phyloP scores from a whole-genome alignment of 164 flowering plant species.

The Aristolochia contorta region DNA sequence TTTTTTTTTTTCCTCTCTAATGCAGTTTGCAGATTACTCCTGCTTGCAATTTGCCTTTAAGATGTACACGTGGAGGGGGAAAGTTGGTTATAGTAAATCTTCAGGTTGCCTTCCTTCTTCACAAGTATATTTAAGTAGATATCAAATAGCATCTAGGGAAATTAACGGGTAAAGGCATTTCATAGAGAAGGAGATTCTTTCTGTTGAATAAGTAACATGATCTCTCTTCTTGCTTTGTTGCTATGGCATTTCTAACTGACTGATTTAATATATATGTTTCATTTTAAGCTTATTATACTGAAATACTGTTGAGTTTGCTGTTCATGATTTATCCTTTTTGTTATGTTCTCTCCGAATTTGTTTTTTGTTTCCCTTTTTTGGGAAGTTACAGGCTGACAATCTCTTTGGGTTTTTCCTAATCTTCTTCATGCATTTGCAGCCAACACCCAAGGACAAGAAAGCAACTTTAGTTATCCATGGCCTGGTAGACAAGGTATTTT shows the following conservation, averaged over 20 bases:
- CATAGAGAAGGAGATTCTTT: not conserved
- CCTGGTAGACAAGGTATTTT: slow-evolving; percentile 72
- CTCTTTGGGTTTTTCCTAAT: not conserved
- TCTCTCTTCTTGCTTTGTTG: too few relatives aligned
- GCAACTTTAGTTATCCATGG: slow-evolving; percentile 88
- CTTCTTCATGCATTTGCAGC: slow-evolving; percentile 28
- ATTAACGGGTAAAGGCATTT: not conserved
- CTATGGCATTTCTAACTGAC: too few relatives aligned
- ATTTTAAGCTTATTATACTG: too few relatives aligned
- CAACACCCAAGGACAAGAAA: slow-evolving; percentile 97
- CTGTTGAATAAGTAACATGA: not conserved
- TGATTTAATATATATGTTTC: too few relatives aligned
- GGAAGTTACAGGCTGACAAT: not conserved
- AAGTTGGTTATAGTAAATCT: slow-evolving; percentile 91
- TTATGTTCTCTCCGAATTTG: too few relatives aligned
- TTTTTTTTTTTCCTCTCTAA: not conserved
- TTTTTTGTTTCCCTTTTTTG: not conserved
- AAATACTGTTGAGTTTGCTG: too few relatives aligned
- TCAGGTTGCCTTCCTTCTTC: slow-evolving; percentile 48
- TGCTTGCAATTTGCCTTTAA: slow-evolving; percentile 90
- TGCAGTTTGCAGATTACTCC: slow-evolving; percentile 98
- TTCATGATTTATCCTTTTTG: too few relatives aligned
- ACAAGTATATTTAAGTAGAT: not conserved
- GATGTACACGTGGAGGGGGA: slow-evolving; percentile 78
- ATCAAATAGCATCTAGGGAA: not conserved